Conservation (phyloP, 2,329 filamentous ascomycete genomes). For the Paracamarosporium sp. region DNA sequence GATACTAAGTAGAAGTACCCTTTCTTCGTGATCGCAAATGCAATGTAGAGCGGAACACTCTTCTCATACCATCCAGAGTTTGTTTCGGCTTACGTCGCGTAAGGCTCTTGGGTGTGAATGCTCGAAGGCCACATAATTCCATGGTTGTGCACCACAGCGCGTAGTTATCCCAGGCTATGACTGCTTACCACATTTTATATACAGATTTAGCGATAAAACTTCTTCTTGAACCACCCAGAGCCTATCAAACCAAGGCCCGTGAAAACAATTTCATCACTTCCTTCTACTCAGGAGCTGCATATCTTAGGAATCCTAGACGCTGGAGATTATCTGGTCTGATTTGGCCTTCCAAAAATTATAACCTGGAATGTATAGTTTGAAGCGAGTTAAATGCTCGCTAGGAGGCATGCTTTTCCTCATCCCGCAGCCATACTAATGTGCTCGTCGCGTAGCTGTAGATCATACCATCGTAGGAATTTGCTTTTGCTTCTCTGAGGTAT, state of each 20-base stretch:
- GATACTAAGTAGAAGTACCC: constrained; percentile 32
- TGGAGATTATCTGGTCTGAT: constrained; percentile 23
- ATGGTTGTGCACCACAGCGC: constrained; percentile 23
- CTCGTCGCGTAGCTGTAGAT: constrained; percentile 33
- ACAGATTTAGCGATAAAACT: constrained; percentile 22
- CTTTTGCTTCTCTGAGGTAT: constrained; percentile 27
- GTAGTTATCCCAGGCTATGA: constrained; percentile 28
- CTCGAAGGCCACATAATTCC: constrained; percentile 15
- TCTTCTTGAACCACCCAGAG: constrained; percentile 35
- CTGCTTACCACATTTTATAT: constrained; percentile 25
- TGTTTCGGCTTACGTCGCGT: constrained; percentile 21
- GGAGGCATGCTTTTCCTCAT: constrained; percentile 22
- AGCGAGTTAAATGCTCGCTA: constrained; percentile 22
- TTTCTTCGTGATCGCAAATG: constrained; percentile 27
- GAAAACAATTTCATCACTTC: constrained; percentile 22
- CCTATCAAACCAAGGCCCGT: constrained; percentile 28
- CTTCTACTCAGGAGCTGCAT: constrained; percentile 18
- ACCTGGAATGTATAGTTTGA: constrained; percentile 16
- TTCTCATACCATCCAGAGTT: constrained; percentile 20
- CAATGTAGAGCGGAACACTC: constrained; percentile 21
- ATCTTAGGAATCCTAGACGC: constrained; percentile 20
- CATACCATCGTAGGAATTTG: constrained; percentile 33
- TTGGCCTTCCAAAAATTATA: constrained; percentile 21
- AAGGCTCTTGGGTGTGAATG: constrained; percentile 26
- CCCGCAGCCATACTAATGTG: constrained; percentile 37